Conservation (phyloP, 2,329 filamentous ascomycete genomes). For the Cadophora sp. region DNA sequence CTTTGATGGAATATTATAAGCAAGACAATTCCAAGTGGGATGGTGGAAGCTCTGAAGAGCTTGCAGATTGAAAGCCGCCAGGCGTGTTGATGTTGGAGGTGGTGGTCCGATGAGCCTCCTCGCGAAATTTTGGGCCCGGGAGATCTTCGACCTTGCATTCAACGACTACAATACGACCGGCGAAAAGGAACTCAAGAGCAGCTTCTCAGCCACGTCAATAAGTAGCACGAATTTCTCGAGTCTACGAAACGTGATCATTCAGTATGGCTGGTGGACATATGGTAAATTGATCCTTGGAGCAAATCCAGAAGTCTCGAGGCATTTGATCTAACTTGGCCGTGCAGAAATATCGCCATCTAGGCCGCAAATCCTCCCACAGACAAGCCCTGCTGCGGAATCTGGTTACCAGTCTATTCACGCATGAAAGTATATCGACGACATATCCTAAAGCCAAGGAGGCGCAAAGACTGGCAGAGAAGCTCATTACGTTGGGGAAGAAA, state of each 20-base stretch:
- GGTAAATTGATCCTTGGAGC: neutral
- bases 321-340: neutral
- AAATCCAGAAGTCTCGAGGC: neutral
- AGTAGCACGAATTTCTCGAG: neutral
- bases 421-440: slow-evolving; percentile 94
- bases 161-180: neutral
- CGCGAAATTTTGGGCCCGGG: slow-evolving; percentile 16
- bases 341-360: slow-evolving; percentile 83
- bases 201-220: neutral
- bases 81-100: slow-evolving; percentile 23
- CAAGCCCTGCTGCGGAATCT: slow-evolving; percentile 94
- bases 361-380: slow-evolving; percentile 84
- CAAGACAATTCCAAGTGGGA: slow-evolving; percentile 25
- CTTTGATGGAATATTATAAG: neutral
- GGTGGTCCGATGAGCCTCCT: slow-evolving; percentile 21
- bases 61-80: slow-evolving; percentile 21
- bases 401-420: slow-evolving; percentile 90
- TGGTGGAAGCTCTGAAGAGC: slow-evolving; percentile 32
- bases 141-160: slow-evolving; percentile 15
- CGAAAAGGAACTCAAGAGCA: neutral
- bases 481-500: slow-evolving; percentile 92
- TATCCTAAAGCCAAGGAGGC: slow-evolving; percentile 98
- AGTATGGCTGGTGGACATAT: slow-evolving; percentile 19
- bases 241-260: neutral
- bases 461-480: slow-evolving; percentile 89